Evolutionary conservation across 106 monocot genomes (phyloP), one percentile per base, ranked within the genome.

Genomic region (Dioscorea dumetorum): DNA sequence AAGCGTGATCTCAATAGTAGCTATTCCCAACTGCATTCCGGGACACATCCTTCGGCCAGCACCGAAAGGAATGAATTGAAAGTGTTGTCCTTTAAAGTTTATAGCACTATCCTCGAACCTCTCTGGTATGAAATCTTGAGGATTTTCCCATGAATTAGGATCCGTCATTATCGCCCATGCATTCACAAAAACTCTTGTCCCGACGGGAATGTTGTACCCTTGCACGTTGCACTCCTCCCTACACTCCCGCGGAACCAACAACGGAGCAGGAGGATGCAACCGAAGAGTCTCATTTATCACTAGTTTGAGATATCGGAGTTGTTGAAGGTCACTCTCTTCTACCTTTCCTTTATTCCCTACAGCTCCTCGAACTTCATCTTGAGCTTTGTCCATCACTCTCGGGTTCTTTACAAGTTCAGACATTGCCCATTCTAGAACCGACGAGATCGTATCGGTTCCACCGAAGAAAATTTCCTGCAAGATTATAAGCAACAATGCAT

Each of bases 221-320:
- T 61, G 17, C 11, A 74, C 50, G n/a, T 4, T 67, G 50, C 67
- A 57, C 3, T 48, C 14, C 57, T 62, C 63, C 18, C 13, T 41
- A 16, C 74, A 67, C 67, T 78, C 71, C 8, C 74, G 58, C 1
- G 78, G 74, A 14, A 74, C 48, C 5, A 83, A 62, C 0, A 78
- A 41, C 9, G 78, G 82, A 12, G 23, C 70, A 0, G 78, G 65
- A 33, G 78, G 73, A 57, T 71, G 82, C 14, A 73, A 57, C 34
- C 82, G 61, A 0, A 83, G 33, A 2, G 67, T 20, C 65, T 83
- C 82, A 32, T 78, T 83, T 56, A 83, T 67, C 59, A 74, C 74
- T 0, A 61, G 50, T 33, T 78, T 74, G 33, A 83, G 33, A 24
- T 83, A 83, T 0, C 18, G 0, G 13, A 82, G 70, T 8, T 67